These are phyloP conservation scores for Ceraceosorus guamensis DNA, from an alignment of 1,284 basidiomycete species.

Conservation along the genomic window DNA sequence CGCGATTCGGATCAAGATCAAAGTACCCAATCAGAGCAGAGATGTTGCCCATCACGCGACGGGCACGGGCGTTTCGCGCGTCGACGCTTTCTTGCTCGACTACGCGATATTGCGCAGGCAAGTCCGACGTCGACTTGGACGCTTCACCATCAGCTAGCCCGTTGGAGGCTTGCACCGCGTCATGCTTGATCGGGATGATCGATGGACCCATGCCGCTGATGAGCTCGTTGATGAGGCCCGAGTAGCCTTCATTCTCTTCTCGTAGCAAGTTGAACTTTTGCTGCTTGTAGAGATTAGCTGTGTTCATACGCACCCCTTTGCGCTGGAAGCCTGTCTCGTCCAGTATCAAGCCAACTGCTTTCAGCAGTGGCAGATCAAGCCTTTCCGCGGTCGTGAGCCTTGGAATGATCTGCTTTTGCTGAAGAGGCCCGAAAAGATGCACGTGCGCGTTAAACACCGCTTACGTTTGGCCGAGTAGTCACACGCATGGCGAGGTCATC, in stretches of 20 bases:
- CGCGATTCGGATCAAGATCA: conserved; percentile 87
- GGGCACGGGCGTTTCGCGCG: conserved; percentile 34
- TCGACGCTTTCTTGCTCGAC: conserved; percentile 25
- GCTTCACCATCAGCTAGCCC: neutral
- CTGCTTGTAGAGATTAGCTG: conserved; percentile 68
- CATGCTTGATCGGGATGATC: conserved; percentile 55
- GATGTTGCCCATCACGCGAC: conserved; percentile 40
- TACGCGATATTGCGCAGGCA: conserved; percentile 9
- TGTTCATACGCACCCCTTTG: conserved; percentile 40
- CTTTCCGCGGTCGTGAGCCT: conserved; percentile 10
- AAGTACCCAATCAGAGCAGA: conserved; percentile 61
- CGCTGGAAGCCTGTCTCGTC: conserved; percentile 31
- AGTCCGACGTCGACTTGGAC: neutral
- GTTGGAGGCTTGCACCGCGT: conserved; percentile 6
- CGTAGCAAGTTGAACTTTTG: conserved; percentile 96
- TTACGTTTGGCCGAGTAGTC: too few species aligned
- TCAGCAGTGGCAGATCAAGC: conserved; percentile 30
- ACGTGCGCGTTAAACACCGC: too few species aligned
- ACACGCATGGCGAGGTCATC: too few species aligned
- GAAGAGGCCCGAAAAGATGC: neutral
- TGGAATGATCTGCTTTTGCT: conserved; percentile 1
- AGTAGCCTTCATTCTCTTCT: conserved; percentile 95
- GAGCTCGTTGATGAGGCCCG: conserved; percentile 78
- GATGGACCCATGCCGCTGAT: conserved; percentile 69
- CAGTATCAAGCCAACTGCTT: conserved; percentile 20